Evolutionary conservation across 2,329 filamentous ascomycete species (phyloP).

Genomic region (Fusarium metavorans): DNA sequence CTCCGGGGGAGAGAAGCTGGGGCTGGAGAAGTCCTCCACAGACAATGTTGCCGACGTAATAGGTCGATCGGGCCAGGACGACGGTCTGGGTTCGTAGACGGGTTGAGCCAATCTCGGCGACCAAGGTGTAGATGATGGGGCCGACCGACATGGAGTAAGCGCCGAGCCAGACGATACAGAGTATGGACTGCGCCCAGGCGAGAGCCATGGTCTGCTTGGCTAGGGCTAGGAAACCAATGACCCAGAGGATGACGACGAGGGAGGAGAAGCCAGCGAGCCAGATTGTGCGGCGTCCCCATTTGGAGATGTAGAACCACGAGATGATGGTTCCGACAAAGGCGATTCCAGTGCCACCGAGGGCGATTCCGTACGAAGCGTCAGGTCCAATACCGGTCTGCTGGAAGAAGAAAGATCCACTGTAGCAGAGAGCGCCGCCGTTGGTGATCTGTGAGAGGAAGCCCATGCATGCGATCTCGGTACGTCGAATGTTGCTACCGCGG

Average conservation of each 20-base stretch:
- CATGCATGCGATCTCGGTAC: constrained; percentile 60
- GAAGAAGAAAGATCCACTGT: constrained; percentile 61
- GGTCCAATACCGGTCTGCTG: constrained; percentile 56
- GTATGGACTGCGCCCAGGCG: constrained; percentile 55
- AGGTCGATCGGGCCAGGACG: constrained; percentile 54
- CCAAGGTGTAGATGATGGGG: constrained; percentile 58
- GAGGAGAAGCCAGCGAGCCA: constrained; percentile 55
- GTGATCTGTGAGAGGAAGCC: constrained; percentile 57
- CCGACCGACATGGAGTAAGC: constrained; percentile 58
- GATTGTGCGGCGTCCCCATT: constrained; percentile 57
- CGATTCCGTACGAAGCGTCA: constrained; percentile 54
- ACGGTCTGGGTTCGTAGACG: constrained; percentile 58
- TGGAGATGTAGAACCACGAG: constrained; percentile 58
- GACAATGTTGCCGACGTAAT: constrained; percentile 57
- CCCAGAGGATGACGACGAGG: constrained; percentile 54
- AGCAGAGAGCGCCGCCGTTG: constrained; percentile 55
- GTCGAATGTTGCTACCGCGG: constrained; percentile 58
- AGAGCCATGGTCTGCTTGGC: constrained; percentile 51
- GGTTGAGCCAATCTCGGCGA: constrained; percentile 57
- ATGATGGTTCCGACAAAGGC: constrained; percentile 58
- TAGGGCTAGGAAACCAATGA: constrained; percentile 57
- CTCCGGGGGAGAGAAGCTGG: constrained; percentile 53
- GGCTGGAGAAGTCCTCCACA: constrained; percentile 54
- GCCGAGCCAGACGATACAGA: constrained; percentile 59
- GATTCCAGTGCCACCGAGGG: constrained; percentile 56